phyloP scores from a whole-genome alignment of 768 basidiomycete species.

The Pleurotus platypus region DNA sequence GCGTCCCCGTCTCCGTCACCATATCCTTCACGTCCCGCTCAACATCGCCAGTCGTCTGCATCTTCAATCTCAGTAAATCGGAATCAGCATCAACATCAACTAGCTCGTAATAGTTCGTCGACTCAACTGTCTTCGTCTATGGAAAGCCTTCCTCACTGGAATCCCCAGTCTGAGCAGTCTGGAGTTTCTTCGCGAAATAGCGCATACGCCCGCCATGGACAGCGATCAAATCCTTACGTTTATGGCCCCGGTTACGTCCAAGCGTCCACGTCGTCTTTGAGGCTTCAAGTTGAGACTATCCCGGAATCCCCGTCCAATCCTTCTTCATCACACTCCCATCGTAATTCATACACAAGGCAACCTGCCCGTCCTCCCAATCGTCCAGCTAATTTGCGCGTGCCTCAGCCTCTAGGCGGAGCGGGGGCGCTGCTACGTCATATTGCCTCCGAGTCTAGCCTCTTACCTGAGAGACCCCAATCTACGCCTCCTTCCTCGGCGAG shows the following conservation, averaged over 20 bases:
- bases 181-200: neutral
- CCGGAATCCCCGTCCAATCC: constrained; percentile 28
- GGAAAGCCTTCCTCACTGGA: constrained; percentile 2
- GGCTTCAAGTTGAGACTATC: constrained; percentile 8
- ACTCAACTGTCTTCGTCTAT: neutral
- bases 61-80: constrained; percentile 9
- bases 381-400: constrained; percentile 10
- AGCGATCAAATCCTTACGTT: neutral
- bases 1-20: constrained; percentile 12
- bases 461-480: constrained; percentile 15
- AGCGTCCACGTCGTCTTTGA: neutral
- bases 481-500: constrained; percentile 26
- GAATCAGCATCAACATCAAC: constrained; percentile 6
- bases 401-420: constrained; percentile 42
- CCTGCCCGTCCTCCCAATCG: constrained; percentile 23
- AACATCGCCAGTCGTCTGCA: constrained; percentile 9
- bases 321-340: constrained; percentile 14
- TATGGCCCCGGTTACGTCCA: neutral
- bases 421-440: constrained; percentile 74
- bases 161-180: neutral
- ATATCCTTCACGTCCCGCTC: constrained; percentile 13
- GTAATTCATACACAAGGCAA: constrained; percentile 11
- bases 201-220: neutral
- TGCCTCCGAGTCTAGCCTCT: constrained; percentile 38
- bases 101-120: neutral